Evolutionary conservation across 805 yeast genomes (phyloP), one percentile per base, ranked within the genome.

Genomic region (Saccharomyces eubayanus): DNA sequence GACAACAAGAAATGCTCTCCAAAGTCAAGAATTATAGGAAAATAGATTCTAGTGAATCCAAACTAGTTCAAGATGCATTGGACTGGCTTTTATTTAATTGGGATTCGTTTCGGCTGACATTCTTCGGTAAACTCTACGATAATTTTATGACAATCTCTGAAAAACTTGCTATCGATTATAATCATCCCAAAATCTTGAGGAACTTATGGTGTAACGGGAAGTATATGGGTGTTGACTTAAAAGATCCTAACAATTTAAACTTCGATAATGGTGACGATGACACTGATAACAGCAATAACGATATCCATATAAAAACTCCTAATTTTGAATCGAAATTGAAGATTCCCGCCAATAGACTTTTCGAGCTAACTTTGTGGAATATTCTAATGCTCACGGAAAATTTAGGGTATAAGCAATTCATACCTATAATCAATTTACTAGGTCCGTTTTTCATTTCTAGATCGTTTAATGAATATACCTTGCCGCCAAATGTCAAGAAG

Each of bases 101-200:
- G 56, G 76, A 77, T 55, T 74, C 74, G 10, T 59, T 63, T 28
- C 77, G 81, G 53, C 43, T 81, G 2, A 76, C 80, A 46, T 65
- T 81, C 30, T 71, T 80, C 36, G 83, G 84, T 0, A 75, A 81
- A 2, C 67, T 79, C 29, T 68, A 67, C 51, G 77, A 77, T 55
- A 82, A 79, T 60, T 81, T 78, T 56, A 69, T 79, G 68, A 81
- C 83, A 3, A 59, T 80, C 2, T 72, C 79, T 43, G 76, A 80
- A 12, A 81, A 84, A 16, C 61, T 82, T 36, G 81, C 82, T 0
- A 64, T 82, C 1, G 81, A 81, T 58, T 66, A 77, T 5, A 71
- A 61, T 48, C 87, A 82, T 65, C 84, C 86, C 1, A 80, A 81
- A 59, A 80, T 82, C 30, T 74, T 77, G 55, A 64, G 85, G 53